Base-by-base conservation (phyloP, 768 basidiomycete genomes). In the Leccinum imitatum region DNA sequence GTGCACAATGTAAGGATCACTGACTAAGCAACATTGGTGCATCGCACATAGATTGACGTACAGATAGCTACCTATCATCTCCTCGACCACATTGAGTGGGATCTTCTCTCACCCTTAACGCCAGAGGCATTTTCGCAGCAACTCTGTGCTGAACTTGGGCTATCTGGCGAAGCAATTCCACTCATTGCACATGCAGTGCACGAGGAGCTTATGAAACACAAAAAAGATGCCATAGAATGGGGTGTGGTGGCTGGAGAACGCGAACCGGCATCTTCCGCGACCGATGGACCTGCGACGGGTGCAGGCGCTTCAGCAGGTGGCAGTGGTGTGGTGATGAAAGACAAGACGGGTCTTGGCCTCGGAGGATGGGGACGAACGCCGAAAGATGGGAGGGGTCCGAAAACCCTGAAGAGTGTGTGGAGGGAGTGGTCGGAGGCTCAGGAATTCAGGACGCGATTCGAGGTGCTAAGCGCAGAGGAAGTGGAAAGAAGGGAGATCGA, bases 31-130 rank as follows among this genome's bases (percentile, higher is more conserved):
- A 44, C 23, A 44, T 46, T 57, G 53, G 54, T 50, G 21, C 25
- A 44, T 56, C 33, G 50, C 50, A 57, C n/a, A 33, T 19, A 97
- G 93, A 93, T 99, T 70, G 97, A 99, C 76, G 93, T 98, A 25
- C 97, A 99, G 73, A 90, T 99, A 69, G 92, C 89, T 23, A 91
- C 89, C 51, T 82, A 94, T 71, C 93, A 96, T 73, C 81, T 99
- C 1, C 80, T 91, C 58, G 97, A 99, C 76, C 91, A 95, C 69
- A 94, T 99, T 65, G 97, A 99, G 75, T 99, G 96, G 96, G 96
- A 99, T 74, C 82, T 98, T n/a, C 84, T 91, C 50, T 96, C 95
- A 4, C 84, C 90, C 4, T 81, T 98, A 39, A 95, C 93, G 0
- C 96, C 96, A 1, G 90, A 96, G 71, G 80, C 77, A 1, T 98